Percentiles rank a stretch among this genome's conserved stretches.
Evolutionary conservation across 2,329 filamentous ascomycete genomes (phyloP).

Genomic region (Malbranchea zuffiana): DNA sequence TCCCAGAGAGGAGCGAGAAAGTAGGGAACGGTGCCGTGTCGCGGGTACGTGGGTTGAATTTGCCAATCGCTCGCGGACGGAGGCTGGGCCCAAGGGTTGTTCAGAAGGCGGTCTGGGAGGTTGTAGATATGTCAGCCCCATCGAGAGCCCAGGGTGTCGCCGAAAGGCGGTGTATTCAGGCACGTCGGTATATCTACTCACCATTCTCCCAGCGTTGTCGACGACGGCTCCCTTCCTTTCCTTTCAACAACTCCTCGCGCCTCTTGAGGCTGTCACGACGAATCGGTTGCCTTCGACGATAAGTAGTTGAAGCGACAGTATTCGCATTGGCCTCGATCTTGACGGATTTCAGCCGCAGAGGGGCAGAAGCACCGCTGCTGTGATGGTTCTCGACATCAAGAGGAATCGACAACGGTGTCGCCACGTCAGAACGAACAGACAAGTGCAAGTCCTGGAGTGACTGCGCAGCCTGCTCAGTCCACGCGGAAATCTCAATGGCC

Average conservation of each 20-base stretch:
- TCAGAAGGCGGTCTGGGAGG: constrained; percentile 64
- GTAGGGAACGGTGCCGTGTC: constrained; percentile 67
- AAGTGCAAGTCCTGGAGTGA: constrained; percentile 20
- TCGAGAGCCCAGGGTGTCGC: neutral
- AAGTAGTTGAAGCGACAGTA: constrained; percentile 25
- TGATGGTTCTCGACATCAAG: constrained; percentile 49
- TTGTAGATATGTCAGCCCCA: neutral
- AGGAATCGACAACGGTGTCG: constrained; percentile 59
- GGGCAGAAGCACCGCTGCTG: constrained; percentile 22
- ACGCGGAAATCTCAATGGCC: constrained; percentile 53
- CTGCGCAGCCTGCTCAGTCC: constrained; percentile 44
- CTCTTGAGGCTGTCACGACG: constrained; percentile 43
- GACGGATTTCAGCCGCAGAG: constrained; percentile 18
- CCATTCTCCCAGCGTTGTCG: constrained; percentile 92
- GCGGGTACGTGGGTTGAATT: constrained; percentile 67
- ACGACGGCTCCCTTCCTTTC: constrained; percentile 79
- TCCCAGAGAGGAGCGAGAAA: constrained; percentile 84
- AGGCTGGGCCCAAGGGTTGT: constrained; percentile 76
- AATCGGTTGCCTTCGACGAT: constrained; percentile 24
- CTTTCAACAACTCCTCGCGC: constrained; percentile 70
- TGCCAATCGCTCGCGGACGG: constrained; percentile 75
- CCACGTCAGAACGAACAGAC: constrained; percentile 17
- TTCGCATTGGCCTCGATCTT: neutral
- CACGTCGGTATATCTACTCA: constrained; percentile 32
- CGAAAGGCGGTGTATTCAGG: neutral